Evolutionary conservation across 371 early-diverging fungal species (phyloP).

Genomic region (Rhizopus arrhizus): DNA sequence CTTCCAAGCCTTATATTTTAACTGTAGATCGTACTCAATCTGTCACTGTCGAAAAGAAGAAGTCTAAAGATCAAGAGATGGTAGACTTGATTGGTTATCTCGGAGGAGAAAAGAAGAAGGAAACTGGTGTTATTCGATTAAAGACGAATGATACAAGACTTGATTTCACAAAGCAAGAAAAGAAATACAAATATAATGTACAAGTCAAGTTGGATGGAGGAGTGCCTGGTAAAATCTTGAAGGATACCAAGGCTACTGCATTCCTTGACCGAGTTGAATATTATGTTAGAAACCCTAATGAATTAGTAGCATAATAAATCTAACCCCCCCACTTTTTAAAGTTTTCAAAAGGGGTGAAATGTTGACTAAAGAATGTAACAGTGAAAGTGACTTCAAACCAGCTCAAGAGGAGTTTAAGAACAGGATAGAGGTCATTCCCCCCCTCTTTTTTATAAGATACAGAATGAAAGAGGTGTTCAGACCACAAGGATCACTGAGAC

Average conservation of each 20-base stretch:
- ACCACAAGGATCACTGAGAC: too few species aligned
- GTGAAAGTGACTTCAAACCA: background rate
- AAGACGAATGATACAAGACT: constrained; percentile 23
- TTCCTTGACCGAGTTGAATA: constrained; percentile 55
- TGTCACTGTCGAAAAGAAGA: constrained; percentile 7
- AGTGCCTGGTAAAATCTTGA: constrained; percentile 38
- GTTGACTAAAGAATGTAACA: too few species aligned
- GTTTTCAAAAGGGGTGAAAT: background rate
- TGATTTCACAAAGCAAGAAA: constrained; percentile 23
- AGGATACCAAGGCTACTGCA: constrained; percentile 39
- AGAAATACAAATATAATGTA: constrained; percentile 24
- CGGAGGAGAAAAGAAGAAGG: constrained; percentile 27
- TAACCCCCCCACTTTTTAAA: background rate
- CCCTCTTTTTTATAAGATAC: too few species aligned
- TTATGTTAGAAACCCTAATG: constrained; percentile 49
- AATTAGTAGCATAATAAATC: constrained; percentile 25
- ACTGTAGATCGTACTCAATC: constrained; percentile 28
- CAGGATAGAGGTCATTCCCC: background rate
- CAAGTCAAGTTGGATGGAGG: constrained; percentile 46
- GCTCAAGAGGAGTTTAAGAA: background rate
- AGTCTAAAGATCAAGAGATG: constrained; percentile 26
- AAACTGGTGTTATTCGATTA: constrained; percentile 24
- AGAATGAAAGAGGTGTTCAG: too few species aligned
- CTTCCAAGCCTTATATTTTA: constrained; percentile 44
- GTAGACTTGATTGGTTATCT: constrained; percentile 46